Evolutionary conservation across 148 eudicot species (phyloP).

Genomic region (Silene latifolia): DNA sequence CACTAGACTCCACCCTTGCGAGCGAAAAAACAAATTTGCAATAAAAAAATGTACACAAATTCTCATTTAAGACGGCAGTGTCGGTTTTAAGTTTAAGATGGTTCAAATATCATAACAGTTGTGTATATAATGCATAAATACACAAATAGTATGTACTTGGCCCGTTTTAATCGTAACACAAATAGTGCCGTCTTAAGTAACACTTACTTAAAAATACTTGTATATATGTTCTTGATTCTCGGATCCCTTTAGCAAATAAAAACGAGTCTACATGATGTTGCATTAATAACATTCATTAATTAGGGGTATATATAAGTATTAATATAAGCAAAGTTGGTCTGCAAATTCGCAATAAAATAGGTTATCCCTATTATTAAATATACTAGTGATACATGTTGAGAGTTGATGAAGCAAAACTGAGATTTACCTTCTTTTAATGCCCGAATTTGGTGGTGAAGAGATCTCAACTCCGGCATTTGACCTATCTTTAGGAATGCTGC

Average conservation of each 20-base stretch:
- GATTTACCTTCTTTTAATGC: constrained; percentile 67
- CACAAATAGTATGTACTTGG: too few relatives aligned
- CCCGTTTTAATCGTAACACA: too few relatives aligned
- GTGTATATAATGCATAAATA: too few relatives aligned
- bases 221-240: neutral
- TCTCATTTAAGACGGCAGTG: too few relatives aligned
- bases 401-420: neutral
- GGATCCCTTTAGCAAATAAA: neutral
- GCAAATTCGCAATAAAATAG: constrained; percentile 5
- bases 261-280: neutral
- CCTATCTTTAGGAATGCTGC: constrained; percentile 1
- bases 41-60: neutral
- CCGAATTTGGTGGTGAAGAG: constrained; percentile 68
- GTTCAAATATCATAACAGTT: too few relatives aligned
- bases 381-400: neutral
- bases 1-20: too few relatives aligned
- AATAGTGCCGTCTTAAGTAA: too few relatives aligned
- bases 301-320: neutral
- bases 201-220: too few relatives aligned
- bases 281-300: constrained; percentile 9
- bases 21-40: too few relatives aligned
- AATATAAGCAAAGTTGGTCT: constrained; percentile 12
- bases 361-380: constrained; percentile 10
- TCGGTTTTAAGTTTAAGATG: too few relatives aligned
- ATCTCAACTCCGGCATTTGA: constrained; percentile 40